phyloP scores from a whole-genome alignment of 2,329 filamentous ascomycete genomes.

The Neopestalotiopsis sp. region DNA sequence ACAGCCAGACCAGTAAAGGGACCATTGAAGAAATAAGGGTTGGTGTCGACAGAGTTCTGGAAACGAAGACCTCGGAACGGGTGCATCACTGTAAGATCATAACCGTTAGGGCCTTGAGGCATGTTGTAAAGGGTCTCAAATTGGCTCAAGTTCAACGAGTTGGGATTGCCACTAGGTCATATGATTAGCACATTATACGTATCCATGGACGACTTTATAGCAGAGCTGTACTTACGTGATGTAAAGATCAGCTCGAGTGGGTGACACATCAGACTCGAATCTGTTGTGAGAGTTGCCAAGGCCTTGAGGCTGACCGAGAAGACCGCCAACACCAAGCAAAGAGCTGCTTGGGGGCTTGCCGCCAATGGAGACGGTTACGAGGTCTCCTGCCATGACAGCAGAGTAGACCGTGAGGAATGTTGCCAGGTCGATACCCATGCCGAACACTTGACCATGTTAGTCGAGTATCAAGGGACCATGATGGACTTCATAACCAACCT shows the following conservation, averaged over 20 bases:
- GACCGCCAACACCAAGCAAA: conserved; percentile 40
- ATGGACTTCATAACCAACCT: background rate
- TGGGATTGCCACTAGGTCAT: background rate
- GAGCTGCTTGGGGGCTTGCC: conserved; percentile 45
- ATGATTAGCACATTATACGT: conserved; percentile 33
- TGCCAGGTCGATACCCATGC: conserved; percentile 48
- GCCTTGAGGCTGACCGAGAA: conserved; percentile 48
- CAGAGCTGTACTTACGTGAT: conserved; percentile 42
- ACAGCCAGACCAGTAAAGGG: conserved; percentile 53
- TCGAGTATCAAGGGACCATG: background rate
- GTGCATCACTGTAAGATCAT: conserved; percentile 42
- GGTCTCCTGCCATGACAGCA: conserved; percentile 52
- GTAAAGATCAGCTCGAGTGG: conserved; percentile 57
- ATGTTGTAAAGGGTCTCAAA: conserved; percentile 37
- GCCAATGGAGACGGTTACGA: conserved; percentile 54
- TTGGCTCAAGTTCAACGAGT: background rate
- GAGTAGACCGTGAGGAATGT: conserved; percentile 47
- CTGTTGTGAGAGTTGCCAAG: conserved; percentile 56
- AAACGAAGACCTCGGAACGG: conserved; percentile 34
- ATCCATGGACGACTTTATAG: conserved; percentile 48
- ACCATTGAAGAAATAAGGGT: conserved; percentile 58
- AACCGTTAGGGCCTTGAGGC: conserved; percentile 50
- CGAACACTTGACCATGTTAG: conserved; percentile 37
- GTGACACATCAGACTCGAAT: conserved; percentile 57
- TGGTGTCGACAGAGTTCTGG: conserved; percentile 49